Evolutionary conservation across 139 green algal species (phyloP), one percentile per base, ranked within the genome.

Genomic region (Pleodorina starrii): DNA sequence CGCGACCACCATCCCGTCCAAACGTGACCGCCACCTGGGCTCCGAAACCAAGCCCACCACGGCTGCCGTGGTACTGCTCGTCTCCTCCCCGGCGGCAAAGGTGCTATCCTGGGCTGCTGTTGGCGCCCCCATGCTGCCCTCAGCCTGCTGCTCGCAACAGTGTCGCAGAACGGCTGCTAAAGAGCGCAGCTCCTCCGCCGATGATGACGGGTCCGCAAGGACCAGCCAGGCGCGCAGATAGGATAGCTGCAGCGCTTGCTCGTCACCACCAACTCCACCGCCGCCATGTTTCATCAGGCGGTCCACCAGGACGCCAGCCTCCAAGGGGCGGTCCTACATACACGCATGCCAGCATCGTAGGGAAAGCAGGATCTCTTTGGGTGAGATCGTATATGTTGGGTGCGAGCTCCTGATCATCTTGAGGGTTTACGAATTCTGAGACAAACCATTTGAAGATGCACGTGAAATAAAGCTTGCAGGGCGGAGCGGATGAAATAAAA

Each of bases 191-290:
- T 72, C 50, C 6, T 7, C 25, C 27, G 59, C 78, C 57, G n/a
- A 32, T 38, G 78, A 38, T 23, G 35, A n/a, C 4, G 78, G 36
- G 57, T 86, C 57, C 9, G 80, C 59, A 10, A 86, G 80, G 1
- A 42, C 19, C 57, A 86, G 80, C 80, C 80, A 86, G 19, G 63
- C 57, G 40, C 80, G 80, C 80, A 86, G 80, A 36, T 86, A 86
- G 40, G 9, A 43, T 1, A 86, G 80, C 57, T 72, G 57, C 57
- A 86, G 25, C 54, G 5, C 54, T 25, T 66, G 74, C 29, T 60
- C 19, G 3, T 7, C 29, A 23, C 27, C 76, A 71, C n/a, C 2
- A 48, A 17, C 5, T 60, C 27, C 12, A 27, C 11, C 43, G 46
- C n/a, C 76, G 57, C 23, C 57, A 68, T 5, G 5, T 68, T n/a